A percentile compares a stretch with the other conserved stretches of the same genome.
Evolutionary conservation across 192 early-diverging fungal species (phyloP).

Genomic region (Coemansia interrupta): DNA sequence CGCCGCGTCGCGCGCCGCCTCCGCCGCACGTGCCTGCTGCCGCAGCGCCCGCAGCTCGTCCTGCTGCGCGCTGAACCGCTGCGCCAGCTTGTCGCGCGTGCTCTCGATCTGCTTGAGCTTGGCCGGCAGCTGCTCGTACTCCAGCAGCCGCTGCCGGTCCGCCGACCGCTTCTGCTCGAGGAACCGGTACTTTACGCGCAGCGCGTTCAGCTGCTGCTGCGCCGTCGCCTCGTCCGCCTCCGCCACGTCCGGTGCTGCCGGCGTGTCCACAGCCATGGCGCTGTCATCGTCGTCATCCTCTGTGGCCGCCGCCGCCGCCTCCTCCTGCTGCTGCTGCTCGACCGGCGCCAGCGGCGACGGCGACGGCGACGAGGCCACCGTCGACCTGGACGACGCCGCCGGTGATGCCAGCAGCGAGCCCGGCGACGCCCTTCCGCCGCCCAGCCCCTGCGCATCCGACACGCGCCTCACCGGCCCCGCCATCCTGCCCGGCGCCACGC

Average conservation of each 20-base stretch:
- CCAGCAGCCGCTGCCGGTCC: conserved; percentile 69
- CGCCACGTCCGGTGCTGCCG: conserved; percentile 9
- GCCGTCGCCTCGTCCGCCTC: conserved; percentile 45
- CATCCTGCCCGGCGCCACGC: not conserved
- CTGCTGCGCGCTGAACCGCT: conserved; percentile 68
- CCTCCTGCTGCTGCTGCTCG: not conserved
- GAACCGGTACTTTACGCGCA: conserved; percentile 70
- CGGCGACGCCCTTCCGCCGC: not conserved
- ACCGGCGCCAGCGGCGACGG: not conserved
- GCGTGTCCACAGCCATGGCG: conserved; percentile 12
- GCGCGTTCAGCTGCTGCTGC: conserved; percentile 73
- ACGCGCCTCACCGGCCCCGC: not conserved
- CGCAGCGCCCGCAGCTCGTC: conserved; percentile 66
- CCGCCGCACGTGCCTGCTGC: conserved; percentile 56
- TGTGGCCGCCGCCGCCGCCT: not conserved
- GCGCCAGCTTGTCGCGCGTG: conserved; percentile 62
- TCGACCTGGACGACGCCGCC: not conserved
- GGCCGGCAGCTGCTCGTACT: conserved; percentile 66
- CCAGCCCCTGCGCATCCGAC: not conserved
- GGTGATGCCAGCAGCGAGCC: not conserved
- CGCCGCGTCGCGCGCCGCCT: conserved; percentile 60
- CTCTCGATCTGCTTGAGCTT: conserved; percentile 70
- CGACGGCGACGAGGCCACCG: not conserved
- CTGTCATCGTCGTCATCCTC: not conserved
- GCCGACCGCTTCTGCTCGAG: conserved; percentile 79